Conservation (phyloP, 805 yeast species). For the Pichia sporocuriosa region DNA sequence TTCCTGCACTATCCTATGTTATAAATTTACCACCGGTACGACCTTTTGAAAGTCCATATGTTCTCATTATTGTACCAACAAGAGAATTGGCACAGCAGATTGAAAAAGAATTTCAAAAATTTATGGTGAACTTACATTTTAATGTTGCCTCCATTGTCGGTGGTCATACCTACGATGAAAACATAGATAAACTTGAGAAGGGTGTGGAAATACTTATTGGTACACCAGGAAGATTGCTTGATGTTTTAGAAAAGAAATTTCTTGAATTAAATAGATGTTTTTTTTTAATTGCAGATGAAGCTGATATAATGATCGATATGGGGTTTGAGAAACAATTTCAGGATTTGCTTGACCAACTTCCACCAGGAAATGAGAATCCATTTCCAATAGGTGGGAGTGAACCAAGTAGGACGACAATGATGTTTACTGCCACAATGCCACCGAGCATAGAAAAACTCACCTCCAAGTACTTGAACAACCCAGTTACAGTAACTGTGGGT, state of each 20-base stretch:
- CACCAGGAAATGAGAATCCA: constrained; percentile 37
- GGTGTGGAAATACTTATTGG: constrained; percentile 83
- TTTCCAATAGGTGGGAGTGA: constrained; percentile 24
- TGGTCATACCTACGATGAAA: constrained; percentile 72
- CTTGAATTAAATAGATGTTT: constrained; percentile 53
- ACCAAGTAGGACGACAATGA: constrained; percentile 58
- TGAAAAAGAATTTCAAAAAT: constrained; percentile 48
- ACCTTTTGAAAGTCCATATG: constrained; percentile 59
- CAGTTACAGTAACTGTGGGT: constrained; percentile 65
- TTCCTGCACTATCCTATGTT: constrained; percentile 63
- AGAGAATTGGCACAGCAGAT: constrained; percentile 91
- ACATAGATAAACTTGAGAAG: constrained; percentile 47
- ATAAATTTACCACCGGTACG: constrained; percentile 40
- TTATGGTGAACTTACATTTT: constrained; percentile 29
- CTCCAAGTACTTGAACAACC: constrained; percentile 49
- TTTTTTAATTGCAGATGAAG: constrained; percentile 82
- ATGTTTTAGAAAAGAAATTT: constrained; percentile 64
- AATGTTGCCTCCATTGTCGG: constrained; percentile 71
- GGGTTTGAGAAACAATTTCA: constrained; percentile 83
- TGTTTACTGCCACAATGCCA: constrained; percentile 95
- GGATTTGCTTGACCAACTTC: constrained; percentile 50
- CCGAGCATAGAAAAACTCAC: constrained; percentile 63
- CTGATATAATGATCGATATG: constrained; percentile 92
- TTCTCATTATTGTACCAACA: constrained; percentile 80
- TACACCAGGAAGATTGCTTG: constrained; percentile 89